Conservation (phyloP, 2,329 filamentous ascomycete species). For the Aschersonia sp. region DNA sequence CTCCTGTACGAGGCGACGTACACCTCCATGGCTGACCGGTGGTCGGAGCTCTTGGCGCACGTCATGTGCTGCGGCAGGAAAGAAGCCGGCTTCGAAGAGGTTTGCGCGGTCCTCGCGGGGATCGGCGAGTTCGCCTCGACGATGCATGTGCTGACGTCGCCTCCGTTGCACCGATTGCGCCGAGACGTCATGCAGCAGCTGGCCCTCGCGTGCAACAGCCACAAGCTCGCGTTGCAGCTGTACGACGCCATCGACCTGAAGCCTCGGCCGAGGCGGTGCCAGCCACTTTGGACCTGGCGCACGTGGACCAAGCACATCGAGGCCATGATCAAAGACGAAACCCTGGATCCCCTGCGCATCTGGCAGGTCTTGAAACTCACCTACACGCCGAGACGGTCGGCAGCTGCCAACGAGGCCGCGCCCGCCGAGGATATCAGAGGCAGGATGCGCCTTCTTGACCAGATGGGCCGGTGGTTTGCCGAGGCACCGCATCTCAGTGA, state of each 20-base stretch:
- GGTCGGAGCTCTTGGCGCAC: constrained; percentile 6
- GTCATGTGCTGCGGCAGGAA: constrained; percentile 1
- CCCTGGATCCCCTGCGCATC: constrained; percentile 9
- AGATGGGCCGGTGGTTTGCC: constrained; percentile 16
- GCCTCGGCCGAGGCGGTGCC: neutral
- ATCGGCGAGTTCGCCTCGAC: constrained; percentile 6
- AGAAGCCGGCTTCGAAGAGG: constrained; percentile 3
- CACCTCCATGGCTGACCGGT: constrained; percentile 7
- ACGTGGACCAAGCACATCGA: constrained; percentile 17
- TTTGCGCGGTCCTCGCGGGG: constrained; percentile 5
- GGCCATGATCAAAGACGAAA: constrained; percentile 17
- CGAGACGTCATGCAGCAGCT: constrained; percentile 6
- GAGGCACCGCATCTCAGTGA: constrained; percentile 12
- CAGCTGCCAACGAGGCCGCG: neutral
- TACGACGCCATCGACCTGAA: constrained; percentile 7
- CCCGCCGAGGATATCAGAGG: constrained; percentile 4
- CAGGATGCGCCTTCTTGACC: constrained; percentile 14
- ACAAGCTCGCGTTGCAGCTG: constrained; percentile 12
- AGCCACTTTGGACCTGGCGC: constrained; percentile 15
- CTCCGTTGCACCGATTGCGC: constrained; percentile 2
- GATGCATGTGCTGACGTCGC: constrained; percentile 2
- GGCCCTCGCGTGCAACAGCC: constrained; percentile 9
- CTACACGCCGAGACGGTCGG: neutral
- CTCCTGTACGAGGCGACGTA: constrained; percentile 4
- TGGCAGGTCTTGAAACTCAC: constrained; percentile 14